Evolutionary conservation across 1,284 basidiomycete genomes (phyloP).

Genomic region (Meira nashicola): DNA sequence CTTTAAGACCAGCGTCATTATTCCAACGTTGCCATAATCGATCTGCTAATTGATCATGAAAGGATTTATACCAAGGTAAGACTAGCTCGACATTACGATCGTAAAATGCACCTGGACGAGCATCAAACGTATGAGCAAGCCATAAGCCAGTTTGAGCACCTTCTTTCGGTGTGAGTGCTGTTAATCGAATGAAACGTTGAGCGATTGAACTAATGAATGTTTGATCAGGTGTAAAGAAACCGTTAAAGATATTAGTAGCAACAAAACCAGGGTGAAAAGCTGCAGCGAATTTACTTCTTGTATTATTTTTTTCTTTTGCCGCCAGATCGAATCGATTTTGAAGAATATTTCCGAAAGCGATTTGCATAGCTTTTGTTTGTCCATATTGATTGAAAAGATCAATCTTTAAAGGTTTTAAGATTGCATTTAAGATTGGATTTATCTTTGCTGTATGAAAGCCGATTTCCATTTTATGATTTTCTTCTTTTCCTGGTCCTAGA

Average conservation of each 20-base stretch:
- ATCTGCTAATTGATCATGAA: background rate
- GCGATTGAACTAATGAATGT: background rate
- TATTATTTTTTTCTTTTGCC: background rate
- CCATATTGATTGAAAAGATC: background rate
- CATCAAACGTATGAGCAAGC: constrained; percentile 1
- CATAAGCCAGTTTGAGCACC: constrained; percentile 4
- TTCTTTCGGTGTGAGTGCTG: constrained; percentile 1
- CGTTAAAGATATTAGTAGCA: constrained; percentile 8
- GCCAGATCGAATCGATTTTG: background rate
- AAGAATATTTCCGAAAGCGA: background rate
- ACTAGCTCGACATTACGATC: background rate
- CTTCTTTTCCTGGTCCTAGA: background rate
- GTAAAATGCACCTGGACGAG: constrained; percentile 4
- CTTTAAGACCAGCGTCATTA: background rate
- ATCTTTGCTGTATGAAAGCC: constrained; percentile 1
- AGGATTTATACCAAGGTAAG: constrained; percentile 6
- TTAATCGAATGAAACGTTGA: background rate
- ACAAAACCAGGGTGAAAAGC: constrained; percentile 10
- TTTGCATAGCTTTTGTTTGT: constrained; percentile 8
- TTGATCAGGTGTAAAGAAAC: background rate
- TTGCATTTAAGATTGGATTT: background rate
- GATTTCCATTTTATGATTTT: background rate
- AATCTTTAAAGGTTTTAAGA: background rate
- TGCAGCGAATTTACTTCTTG: background rate
- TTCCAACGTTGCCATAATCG: constrained; percentile 3